Evolutionary conservation across 202 grass and related monocot genomes (phyloP), one percentile per base, ranked within the genome.

Genomic region (Dendrocalamus latiflorus): DNA sequence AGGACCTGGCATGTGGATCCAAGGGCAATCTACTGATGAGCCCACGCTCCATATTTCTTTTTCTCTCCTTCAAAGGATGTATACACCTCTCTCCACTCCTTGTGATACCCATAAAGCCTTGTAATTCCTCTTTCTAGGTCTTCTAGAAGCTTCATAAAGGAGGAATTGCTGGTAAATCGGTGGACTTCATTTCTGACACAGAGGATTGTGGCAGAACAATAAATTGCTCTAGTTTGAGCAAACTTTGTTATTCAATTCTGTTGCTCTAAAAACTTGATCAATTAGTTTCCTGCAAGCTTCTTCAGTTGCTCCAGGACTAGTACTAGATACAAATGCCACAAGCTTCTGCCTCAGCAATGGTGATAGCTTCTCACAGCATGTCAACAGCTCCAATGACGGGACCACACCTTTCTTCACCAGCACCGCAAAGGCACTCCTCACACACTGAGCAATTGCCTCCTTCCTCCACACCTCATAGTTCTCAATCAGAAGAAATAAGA

Each of bases 401-500:
- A n/a, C n/a, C n/a, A n/a, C n/a, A n/a, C n/a, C n/a, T n/a, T n/a
- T n/a, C n/a, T n/a, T n/a, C n/a, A n/a, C n/a, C n/a, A n/a, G n/a
- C n/a, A n/a, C n/a, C n/a, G n/a, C n/a, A n/a, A n/a, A n/a, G n/a
- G n/a, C n/a, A n/a, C 16, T 75, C 47, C n/a, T 65, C 34, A 96
- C 89, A 66, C 78, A 85, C 8, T 53, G 68, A 72, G 77, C 77
- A 74, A 99, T 83, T 5, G 76, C 71, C 37, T 88, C 87, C 75
- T 86, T 99, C 38, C 86, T 88, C 58, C 16, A 63, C 43, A 86
- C 88, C 77, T 96, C 93, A 91, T 94, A 99, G 80, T 96, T 94
- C 42, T 94, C 96, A 50, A 99, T 79, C 44, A 99, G 74, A 54
- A 99, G 85, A 88, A 99, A 96, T 84, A 99, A 82, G 78, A 93